These are phyloP conservation scores for Petunia axillaris DNA, from an alignment of 257 asterid genomes.

Conservation along the genomic window DNA sequence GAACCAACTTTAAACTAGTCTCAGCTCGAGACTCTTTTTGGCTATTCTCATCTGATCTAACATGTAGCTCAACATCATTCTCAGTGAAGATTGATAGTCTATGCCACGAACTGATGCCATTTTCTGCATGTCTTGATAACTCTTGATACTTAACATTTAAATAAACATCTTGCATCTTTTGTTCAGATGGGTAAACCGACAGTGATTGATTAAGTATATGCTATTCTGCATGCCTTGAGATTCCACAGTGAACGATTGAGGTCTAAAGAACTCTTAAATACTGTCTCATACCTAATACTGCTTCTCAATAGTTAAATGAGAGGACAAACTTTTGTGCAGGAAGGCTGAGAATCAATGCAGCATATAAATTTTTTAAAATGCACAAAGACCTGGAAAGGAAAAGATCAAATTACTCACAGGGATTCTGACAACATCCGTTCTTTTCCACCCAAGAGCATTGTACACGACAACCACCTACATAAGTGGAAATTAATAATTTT, in stretches of 20 bases:
- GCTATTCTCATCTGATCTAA: background rate
- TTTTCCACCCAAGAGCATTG: slow-evolving; percentile 91
- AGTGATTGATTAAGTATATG: background rate
- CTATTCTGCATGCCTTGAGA: slow-evolving; percentile 4
- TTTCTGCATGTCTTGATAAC: background rate
- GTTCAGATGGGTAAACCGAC: background rate
- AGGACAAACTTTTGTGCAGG: slow-evolving; percentile 5
- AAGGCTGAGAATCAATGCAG: slow-evolving; percentile 19
- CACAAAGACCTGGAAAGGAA: background rate
- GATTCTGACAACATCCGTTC: slow-evolving; percentile 74
- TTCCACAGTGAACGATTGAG: background rate
- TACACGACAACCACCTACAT: slow-evolving; percentile 80
- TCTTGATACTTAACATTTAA: background rate
- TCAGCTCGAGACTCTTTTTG: background rate
- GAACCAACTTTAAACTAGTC: slow-evolving; percentile 5
- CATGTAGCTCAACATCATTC: slow-evolving; percentile 8
- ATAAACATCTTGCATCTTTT: background rate
- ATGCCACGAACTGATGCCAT: slow-evolving; percentile 20
- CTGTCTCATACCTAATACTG: background rate
- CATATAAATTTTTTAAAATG: slow-evolving; percentile 1
- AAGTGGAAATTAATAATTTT: slow-evolving; percentile 17
- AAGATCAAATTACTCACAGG: slow-evolving; percentile 62
- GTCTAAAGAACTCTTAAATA: slow-evolving; percentile 3
- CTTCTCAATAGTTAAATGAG: slow-evolving; percentile 13
- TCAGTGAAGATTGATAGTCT: background rate